These are phyloP conservation scores for Zygosaccharomyces bisporus DNA, from an alignment of 805 yeast genomes.

Conservation along the genomic window DNA sequence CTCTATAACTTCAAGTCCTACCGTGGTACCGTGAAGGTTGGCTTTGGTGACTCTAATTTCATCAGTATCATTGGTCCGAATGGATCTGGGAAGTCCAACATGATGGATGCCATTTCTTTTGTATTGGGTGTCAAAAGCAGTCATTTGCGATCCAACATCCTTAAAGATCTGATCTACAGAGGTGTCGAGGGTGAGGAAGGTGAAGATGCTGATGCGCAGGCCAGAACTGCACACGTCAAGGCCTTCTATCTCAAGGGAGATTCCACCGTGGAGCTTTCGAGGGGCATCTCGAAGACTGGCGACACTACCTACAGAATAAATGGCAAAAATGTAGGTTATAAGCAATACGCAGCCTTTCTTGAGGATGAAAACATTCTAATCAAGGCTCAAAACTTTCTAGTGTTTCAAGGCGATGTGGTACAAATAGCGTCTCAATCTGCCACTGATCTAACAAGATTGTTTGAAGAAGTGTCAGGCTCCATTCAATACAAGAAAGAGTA, in stretches of 20 bases:
- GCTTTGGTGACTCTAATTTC: constrained; percentile 78
- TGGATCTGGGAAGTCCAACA: constrained; percentile 95
- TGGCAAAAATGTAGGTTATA: constrained; percentile 54
- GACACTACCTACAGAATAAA: constrained; percentile 66
- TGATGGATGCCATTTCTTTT: constrained; percentile 96
- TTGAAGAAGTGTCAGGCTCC: constrained; percentile 86
- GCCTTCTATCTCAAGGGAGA: constrained; percentile 68
- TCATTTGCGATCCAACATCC: constrained; percentile 68
- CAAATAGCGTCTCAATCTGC: constrained; percentile 87
- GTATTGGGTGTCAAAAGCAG: constrained; percentile 79
- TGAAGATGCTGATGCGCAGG: constrained; percentile 25
- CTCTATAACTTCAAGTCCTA: constrained; percentile 89
- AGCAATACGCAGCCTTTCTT: constrained; percentile 61
- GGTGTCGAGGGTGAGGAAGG: constrained; percentile 42
- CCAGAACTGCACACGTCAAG: constrained; percentile 62
- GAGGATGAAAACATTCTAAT: constrained; percentile 77
- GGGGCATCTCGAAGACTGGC: constrained; percentile 58
- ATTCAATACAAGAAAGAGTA: constrained; percentile 62
- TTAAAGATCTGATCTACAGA: constrained; percentile 77
- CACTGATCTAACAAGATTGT: constrained; percentile 60
- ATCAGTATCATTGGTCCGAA: constrained; percentile 97
- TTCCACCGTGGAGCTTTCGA: constrained; percentile 54
- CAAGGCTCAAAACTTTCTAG: constrained; percentile 86
- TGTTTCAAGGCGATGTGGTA: constrained; percentile 96
- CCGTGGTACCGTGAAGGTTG: constrained; percentile 67